phyloP scores from a whole-genome alignment of 331 rosid genomes.

The Rosa hybrid region DNA sequence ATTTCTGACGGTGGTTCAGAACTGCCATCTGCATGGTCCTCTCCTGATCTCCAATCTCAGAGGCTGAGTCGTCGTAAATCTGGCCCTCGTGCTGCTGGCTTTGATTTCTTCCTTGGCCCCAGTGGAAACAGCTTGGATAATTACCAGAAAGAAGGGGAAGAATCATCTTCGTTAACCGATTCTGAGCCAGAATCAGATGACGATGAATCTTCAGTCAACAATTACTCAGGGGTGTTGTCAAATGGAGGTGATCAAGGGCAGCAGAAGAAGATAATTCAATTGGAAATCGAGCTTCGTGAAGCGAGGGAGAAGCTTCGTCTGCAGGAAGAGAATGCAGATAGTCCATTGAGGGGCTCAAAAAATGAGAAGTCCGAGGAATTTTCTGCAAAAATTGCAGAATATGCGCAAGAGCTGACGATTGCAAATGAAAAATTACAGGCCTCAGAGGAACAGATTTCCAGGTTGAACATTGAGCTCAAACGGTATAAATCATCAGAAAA shows the following conservation, averaged over 20 bases:
- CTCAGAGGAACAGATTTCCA: constrained; percentile 50
- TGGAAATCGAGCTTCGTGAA: constrained; percentile 86
- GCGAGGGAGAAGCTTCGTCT: constrained; percentile 66
- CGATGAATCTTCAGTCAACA: constrained; percentile 88
- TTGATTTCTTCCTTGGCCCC: constrained; percentile 88
- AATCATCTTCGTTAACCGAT: constrained; percentile 69
- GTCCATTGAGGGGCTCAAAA: constrained; percentile 34
- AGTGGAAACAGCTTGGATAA: constrained; percentile 61
- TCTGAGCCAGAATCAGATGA: constrained; percentile 92
- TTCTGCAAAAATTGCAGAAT: constrained; percentile 43
- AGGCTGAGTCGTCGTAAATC: constrained; percentile 50
- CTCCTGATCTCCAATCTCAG: constrained; percentile 44
- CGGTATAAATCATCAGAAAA: constrained; percentile 30
- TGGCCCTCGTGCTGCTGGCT: constrained; percentile 84
- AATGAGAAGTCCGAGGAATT: constrained; percentile 46
- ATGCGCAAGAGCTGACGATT: constrained; percentile 56
- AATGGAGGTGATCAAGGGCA: constrained; percentile 53
- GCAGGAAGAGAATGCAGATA: constrained; percentile 50
- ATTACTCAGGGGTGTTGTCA: constrained; percentile 52
- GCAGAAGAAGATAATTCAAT: constrained; percentile 62
- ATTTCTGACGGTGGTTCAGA: constrained; percentile 71
- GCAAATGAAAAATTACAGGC: constrained; percentile 56
- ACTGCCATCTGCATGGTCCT: constrained; percentile 42
- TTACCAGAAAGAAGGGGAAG: constrained; percentile 79
- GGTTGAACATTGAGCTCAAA: constrained; percentile 53